phyloP scores from a whole-genome alignment of 257 asterid species.

The Nicotiana sylvestris region DNA sequence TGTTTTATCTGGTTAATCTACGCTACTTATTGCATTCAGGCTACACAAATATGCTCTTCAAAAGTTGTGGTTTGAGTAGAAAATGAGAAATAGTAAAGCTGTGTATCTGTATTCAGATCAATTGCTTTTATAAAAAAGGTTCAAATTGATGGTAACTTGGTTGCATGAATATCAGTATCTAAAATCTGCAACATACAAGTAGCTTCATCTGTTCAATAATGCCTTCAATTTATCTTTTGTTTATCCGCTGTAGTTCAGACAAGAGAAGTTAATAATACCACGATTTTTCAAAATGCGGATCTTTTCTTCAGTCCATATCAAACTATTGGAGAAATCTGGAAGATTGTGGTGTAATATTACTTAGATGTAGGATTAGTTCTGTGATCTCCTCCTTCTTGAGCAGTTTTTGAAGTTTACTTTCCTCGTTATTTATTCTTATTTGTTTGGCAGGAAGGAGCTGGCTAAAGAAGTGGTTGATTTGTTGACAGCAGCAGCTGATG shows the following conservation, averaged over 20 bases:
- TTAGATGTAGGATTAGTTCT: background rate
- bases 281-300: background rate
- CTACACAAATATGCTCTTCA: background rate
- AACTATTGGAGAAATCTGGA: background rate
- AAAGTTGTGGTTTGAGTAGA: background rate
- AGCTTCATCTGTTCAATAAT: background rate
- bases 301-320: background rate
- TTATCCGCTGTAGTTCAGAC: background rate
- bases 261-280: background rate
- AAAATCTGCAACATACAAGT: background rate
- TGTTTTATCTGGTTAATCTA: background rate
- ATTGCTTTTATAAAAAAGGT: background rate
- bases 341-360: background rate
- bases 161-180: background rate
- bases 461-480: constrained; percentile 92
- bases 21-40: background rate
- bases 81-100: background rate
- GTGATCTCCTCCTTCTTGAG: background rate
- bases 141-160: background rate
- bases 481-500: constrained; percentile 94
- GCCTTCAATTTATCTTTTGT: background rate
- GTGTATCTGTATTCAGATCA: background rate
- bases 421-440: background rate
- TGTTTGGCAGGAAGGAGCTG: constrained; percentile 64
- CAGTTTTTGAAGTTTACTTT: background rate